Percentiles rank a stretch among this genome's conserved stretches.
Conservation (phyloP, 345 rosid genomes). For the Ceriops tagal region DNA sequence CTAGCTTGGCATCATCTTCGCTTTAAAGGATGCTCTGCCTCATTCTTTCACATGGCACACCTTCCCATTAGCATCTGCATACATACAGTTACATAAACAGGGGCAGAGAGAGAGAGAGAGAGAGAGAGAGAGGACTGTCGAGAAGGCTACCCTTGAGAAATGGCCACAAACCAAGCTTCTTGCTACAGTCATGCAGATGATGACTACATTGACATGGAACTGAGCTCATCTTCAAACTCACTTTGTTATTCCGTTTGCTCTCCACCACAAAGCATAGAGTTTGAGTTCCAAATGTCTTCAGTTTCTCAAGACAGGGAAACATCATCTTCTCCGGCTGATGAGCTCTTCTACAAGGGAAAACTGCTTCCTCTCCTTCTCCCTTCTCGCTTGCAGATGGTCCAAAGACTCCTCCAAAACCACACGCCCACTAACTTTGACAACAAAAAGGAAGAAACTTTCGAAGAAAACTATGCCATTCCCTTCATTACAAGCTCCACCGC, state of each 20-base stretch:
- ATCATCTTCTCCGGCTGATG: conserved; percentile 69
- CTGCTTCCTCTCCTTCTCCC: conserved; percentile 96
- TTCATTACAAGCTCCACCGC: conserved; percentile 11
- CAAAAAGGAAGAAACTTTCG: conserved; percentile 23
- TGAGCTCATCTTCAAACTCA: conserved; percentile 48
- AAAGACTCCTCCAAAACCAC: conserved; percentile 51
- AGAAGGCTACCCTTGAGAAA: conserved; percentile 4
- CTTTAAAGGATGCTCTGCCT: conserved; percentile 43
- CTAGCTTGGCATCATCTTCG: conserved; percentile 32
- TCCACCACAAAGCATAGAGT: conserved; percentile 63
- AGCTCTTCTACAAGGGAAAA: conserved; percentile 90
- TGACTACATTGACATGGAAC: conserved; percentile 74
- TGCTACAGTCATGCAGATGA: conserved; percentile 33
- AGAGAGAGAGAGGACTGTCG: conserved; percentile 15
- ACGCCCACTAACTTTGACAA: conserved; percentile 12
- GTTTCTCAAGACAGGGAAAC: conserved; percentile 36
- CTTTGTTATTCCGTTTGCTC: conserved; percentile 44
- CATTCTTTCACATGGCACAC: conserved; percentile 26
- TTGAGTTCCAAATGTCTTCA: conserved; percentile 82
- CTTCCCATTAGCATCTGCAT: conserved; percentile 26
- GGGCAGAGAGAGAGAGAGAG: neutral
- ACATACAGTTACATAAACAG: conserved; percentile 17
- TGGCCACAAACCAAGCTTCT: conserved; percentile 9
- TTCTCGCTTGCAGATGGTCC: conserved; percentile 75
- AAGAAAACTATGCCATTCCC: conserved; percentile 27